Evolutionary conservation across 805 yeast species (phyloP), one percentile per base, ranked within the genome.

Genomic region (Lachancea sp.): DNA sequence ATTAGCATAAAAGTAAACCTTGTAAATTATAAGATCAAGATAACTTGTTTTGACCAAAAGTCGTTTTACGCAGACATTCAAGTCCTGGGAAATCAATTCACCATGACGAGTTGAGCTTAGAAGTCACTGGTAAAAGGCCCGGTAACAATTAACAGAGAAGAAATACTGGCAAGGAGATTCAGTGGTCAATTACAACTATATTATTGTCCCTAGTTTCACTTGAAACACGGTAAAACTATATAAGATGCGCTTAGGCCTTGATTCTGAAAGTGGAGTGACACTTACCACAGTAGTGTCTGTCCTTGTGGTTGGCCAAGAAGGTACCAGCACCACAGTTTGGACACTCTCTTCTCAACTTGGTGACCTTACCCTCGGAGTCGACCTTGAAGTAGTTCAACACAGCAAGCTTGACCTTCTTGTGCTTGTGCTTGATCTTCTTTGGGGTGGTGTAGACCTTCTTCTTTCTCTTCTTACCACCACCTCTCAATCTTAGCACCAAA

Each of bases 361-460:
- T 91, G 68, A 93, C 96, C 74, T 88, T 85, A 67, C 99, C 99
- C 67, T 93, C 99, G 71, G 84, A 86, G 75, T 89, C 95, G 68
- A 93, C 97, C 83, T 91, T 90, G 89, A 90, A 93, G 93, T 91
- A 93, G 71, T 95, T 89, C 74, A 93, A 85, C 74, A 93, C 97
- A 75, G 97, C 98, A 70, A 93, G 82, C 86, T 93, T 93, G 77
- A 86, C 87, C 82, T 91, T 93, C 87, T 86, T 93, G 85, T 88
- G 96, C 85, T 89, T 90, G 95, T 93, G 98, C 79, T 78, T 87
- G 79, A 93, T 87, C 85, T 90, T 95, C 90, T 93, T 93, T 81
- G 99, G 99, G 71, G 98, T 91, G 79, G 98, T 91, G 91, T 91
- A 93, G 72, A 89, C 97, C 95, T 91, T 91, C 96, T 93, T 93